Percentiles rank a stretch among this genome's conserved stretches.
Conservation (phyloP, 2,329 filamentous ascomycete genomes). For the Talaromyces sp. region DNA sequence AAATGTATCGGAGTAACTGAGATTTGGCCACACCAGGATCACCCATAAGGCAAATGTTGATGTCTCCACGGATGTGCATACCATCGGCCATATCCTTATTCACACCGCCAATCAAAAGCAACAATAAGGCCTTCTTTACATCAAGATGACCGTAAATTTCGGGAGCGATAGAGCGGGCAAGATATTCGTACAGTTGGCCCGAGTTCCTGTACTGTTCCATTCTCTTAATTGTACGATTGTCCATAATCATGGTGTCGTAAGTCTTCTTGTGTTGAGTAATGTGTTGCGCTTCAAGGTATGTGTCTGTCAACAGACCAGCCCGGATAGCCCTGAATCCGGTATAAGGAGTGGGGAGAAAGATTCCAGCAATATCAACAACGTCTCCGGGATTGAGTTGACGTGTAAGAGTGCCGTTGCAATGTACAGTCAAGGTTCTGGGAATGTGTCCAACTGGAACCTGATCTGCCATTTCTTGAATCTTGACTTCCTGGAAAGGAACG, state of each 20-base stretch:
- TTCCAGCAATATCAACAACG: slow-evolving; percentile 87
- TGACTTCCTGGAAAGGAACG: slow-evolving; percentile 94
- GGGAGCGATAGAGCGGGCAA: slow-evolving; percentile 92
- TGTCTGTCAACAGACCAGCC: slow-evolving; percentile 93
- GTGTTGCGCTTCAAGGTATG: slow-evolving; percentile 91
- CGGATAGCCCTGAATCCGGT: slow-evolving; percentile 98
- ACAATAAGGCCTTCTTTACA: slow-evolving; percentile 95
- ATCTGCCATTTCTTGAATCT: slow-evolving; percentile 98
- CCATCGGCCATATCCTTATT: slow-evolving; percentile 96
- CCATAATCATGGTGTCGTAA: slow-evolving; percentile 86
- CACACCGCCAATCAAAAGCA: slow-evolving; percentile 92
- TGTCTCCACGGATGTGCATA: slow-evolving; percentile 98
- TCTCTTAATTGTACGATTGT: slow-evolving; percentile 71
- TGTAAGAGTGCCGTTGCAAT: slow-evolving; percentile 83
- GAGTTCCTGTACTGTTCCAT: slow-evolving; percentile 82
- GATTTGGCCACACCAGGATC: slow-evolving; percentile 99
- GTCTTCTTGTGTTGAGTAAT: slow-evolving; percentile 97
- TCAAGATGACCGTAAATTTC: slow-evolving; percentile 96
- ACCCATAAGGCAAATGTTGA: slow-evolving; percentile 98
- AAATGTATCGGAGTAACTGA: slow-evolving; percentile 95
- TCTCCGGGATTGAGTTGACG: slow-evolving; percentile 89
- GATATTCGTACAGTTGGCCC: slow-evolving; percentile 91
- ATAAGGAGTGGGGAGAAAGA: slow-evolving; percentile 95
- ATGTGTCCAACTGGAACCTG: slow-evolving; percentile 98
- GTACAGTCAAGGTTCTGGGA: slow-evolving; percentile 80